Conservation (phyloP, 2,329 filamentous ascomycete genomes). For the Exutisphaerella laricina region DNA sequence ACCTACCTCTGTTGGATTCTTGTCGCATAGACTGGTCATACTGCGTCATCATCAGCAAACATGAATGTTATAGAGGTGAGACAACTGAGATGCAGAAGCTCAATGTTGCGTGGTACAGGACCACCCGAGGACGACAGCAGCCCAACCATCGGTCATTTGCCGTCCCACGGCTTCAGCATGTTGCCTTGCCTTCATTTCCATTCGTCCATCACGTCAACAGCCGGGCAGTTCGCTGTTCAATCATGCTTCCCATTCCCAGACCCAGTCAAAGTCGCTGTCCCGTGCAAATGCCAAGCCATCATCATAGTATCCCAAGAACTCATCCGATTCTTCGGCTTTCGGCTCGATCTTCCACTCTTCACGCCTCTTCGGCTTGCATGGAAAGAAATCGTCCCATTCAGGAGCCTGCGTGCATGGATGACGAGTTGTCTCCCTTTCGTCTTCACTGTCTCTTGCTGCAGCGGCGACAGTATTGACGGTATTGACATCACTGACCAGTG, state of each 20-base stretch:
- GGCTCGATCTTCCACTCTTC: not conserved
- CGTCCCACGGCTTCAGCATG: no score
- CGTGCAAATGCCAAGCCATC: constrained; percentile 7
- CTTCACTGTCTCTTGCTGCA: no score
- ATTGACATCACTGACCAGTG: not conserved
- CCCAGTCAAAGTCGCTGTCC: constrained; percentile 8
- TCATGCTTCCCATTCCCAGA: constrained; percentile 1
- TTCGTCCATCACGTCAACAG: not conserved
- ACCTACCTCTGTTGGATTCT: no score
- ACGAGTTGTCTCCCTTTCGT: constrained; percentile 1
- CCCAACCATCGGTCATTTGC: no score
- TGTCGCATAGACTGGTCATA: no score
- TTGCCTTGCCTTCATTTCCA: no score
- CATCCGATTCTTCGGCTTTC: constrained; percentile 1
- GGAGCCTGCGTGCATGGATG: not conserved
- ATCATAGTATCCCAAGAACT: constrained; percentile 9
- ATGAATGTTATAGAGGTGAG: no score
- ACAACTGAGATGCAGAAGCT: not conserved
- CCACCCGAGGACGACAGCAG: not conserved
- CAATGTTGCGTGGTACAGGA: not conserved
- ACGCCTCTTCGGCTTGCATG: constrained; percentile 1
- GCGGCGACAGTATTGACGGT: not conserved
- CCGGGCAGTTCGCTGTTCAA: not conserved
- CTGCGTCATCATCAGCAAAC: no score
- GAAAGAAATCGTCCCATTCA: constrained; percentile 11